phyloP scores from a whole-genome alignment of 306 rosid species.

The Calophaca sinica region DNA sequence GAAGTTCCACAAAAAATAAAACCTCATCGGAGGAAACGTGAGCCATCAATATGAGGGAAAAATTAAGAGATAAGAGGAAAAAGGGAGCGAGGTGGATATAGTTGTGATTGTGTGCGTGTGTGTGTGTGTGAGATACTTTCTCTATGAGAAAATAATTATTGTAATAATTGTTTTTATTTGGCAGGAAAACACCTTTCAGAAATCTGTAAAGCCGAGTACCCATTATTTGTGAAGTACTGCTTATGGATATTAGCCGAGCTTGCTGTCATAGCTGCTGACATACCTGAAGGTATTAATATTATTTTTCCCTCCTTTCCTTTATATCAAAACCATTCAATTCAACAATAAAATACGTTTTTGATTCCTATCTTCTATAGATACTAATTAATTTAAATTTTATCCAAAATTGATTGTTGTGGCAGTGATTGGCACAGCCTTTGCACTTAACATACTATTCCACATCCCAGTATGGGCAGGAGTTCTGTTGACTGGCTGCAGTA shows the following conservation, averaged over 20 bases:
- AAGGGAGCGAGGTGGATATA: too few species aligned
- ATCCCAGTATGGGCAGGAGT: constrained; percentile 90
- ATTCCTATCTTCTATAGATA: not conserved
- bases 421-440: constrained; percentile 96
- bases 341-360: not conserved
- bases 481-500: constrained; percentile 72
- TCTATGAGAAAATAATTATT: too few species aligned
- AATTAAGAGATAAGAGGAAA: too few species aligned
- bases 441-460: constrained; percentile 75
- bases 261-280: constrained; percentile 91
- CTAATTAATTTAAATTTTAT: not conserved
- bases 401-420: constrained; percentile 37
- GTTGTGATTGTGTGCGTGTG: too few species aligned
- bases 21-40: too few species aligned
- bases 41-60: too few species aligned
- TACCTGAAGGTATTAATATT: constrained; percentile 65
- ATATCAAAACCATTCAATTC: not conserved
- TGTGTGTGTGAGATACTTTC: too few species aligned
- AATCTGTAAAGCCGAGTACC: constrained; percentile 83
- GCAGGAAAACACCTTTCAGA: constrained; percentile 91
- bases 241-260: constrained; percentile 87
- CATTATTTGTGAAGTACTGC: constrained; percentile 67
- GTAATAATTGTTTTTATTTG: not conserved
- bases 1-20: too few species aligned
- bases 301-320: not conserved